Evolutionary conservation across 2,329 filamentous ascomycete genomes (phyloP).

Genomic region (Hymenoscyphus fructigenus): DNA sequence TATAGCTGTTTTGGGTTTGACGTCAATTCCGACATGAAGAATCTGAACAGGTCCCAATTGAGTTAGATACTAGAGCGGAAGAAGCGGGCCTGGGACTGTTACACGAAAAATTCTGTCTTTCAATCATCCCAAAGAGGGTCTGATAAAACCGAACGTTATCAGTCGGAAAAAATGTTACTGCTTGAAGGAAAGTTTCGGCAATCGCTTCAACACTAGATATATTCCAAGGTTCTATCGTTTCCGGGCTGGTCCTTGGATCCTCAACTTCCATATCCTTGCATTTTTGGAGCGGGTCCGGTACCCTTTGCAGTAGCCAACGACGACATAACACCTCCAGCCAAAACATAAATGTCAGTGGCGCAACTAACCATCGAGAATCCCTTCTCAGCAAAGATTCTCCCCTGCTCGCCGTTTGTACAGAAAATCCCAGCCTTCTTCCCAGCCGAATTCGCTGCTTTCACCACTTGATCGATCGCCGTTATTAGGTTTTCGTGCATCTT

Average conservation of each 20-base stretch:
- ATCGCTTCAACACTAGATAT: background rate
- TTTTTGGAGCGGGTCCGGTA: slow-evolving; percentile 29
- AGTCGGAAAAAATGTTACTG: background rate
- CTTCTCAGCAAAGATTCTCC: slow-evolving; percentile 51
- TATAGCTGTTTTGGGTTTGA: background rate
- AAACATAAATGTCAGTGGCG: slow-evolving; percentile 54
- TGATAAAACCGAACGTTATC: background rate
- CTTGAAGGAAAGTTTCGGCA: background rate
- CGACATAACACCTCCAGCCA: slow-evolving; percentile 47
- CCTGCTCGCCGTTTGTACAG: slow-evolving; percentile 55
- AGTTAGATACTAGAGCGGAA: too few relatives aligned
- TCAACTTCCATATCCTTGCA: slow-evolving; percentile 16
- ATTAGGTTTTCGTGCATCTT: slow-evolving; percentile 59
- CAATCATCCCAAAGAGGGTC: too few relatives aligned
- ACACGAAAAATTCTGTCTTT: background rate
- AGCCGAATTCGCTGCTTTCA: slow-evolving; percentile 56
- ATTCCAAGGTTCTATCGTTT: background rate
- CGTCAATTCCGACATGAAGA: background rate
- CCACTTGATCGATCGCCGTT: slow-evolving; percentile 57
- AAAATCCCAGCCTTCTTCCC: slow-evolving; percentile 68
- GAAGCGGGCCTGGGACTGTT: background rate
- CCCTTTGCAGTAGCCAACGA: slow-evolving; percentile 50
- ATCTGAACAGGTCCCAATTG: too few relatives aligned
- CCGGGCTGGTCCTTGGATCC: background rate
- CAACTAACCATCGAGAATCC: slow-evolving; percentile 64